A percentile compares a stretch with the other conserved stretches of the same genome.
phyloP scores from a whole-genome alignment of 31 red algal species.

The Porphyra umbilicalis region DNA sequence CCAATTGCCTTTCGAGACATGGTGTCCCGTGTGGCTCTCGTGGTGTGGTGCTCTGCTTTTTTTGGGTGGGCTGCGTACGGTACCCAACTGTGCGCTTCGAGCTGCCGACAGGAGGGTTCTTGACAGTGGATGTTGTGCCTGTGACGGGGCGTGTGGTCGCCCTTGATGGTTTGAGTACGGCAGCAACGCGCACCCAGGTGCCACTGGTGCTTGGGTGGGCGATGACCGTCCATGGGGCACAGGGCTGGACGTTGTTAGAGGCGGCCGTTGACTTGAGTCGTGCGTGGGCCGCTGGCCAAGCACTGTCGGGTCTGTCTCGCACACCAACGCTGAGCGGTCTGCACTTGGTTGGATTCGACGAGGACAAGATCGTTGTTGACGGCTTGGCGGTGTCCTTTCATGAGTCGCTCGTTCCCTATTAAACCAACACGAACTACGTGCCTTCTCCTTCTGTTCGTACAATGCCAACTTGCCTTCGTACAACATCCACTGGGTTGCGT shows the following conservation, averaged over 20 bases:
- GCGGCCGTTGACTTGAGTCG: not conserved
- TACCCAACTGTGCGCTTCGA: not conserved
- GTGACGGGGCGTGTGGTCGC: not conserved
- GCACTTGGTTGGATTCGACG: not conserved
- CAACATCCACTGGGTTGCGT: no score
- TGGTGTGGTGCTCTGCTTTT: not conserved
- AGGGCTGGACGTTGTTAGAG: not conserved
- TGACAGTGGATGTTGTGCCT: not conserved
- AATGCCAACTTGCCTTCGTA: no score
- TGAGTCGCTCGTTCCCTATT: not conserved
- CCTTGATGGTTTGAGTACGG: not conserved
- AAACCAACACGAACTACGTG: no score
- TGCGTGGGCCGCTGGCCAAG: not conserved
- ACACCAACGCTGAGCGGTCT: not conserved
- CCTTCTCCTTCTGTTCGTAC: no score
- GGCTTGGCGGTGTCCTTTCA: not conserved
- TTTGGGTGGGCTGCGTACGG: not conserved
- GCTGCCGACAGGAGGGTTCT: not conserved
- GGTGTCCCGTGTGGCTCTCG: not conserved
- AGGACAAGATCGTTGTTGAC: not conserved
- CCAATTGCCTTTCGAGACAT: not conserved
- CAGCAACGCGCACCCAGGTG: not conserved
- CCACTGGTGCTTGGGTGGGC: not conserved
- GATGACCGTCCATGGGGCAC: not conserved
- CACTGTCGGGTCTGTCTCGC: not conserved